Percentiles rank a stretch among this genome's conserved stretches.
Conservation (phyloP, 805 yeast species). For the Vanderwaltozyma verrucispora region DNA sequence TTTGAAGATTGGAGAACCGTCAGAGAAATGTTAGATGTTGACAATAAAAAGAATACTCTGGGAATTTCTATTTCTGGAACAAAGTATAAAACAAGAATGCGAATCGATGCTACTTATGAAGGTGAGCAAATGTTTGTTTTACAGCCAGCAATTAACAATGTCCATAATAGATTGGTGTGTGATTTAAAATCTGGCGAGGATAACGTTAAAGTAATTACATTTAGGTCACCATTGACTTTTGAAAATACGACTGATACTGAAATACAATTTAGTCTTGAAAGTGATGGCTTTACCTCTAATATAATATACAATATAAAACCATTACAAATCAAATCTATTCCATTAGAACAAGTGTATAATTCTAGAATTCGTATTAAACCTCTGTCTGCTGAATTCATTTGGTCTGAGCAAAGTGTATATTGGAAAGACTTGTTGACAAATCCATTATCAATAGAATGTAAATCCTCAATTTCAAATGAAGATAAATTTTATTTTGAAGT, state of each 20-base stretch:
- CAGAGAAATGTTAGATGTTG: conserved; percentile 68
- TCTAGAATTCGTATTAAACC: conserved; percentile 57
- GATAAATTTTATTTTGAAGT: conserved; percentile 57
- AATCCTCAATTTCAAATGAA: conserved; percentile 33
- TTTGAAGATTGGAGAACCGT: conserved; percentile 90
- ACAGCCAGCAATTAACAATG: conserved; percentile 47
- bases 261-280: conserved; percentile 34
- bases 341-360: conserved; percentile 57
- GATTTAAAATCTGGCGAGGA: conserved; percentile 62
- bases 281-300: conserved; percentile 24
- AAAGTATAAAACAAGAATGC: conserved; percentile 41
- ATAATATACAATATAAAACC: conserved; percentile 38
- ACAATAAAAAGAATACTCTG: conserved; percentile 47
- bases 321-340: conserved; percentile 53
- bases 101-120: conserved; percentile 63
- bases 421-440: conserved; percentile 54
- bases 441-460: conserved; percentile 53
- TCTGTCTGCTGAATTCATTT: conserved; percentile 42
- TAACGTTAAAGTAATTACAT: conserved; percentile 65
- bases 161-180: conserved; percentile 67
- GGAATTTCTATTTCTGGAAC: conserved; percentile 54
- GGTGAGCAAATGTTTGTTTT: conserved; percentile 72
- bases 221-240: conserved; percentile 66
- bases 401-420: conserved; percentile 52
- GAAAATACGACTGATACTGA: conserved; percentile 57